Evolutionary conservation across 2,329 filamentous ascomycete genomes (phyloP), one percentile per base, ranked within the genome.

Genomic region (Curvularia sp.): DNA sequence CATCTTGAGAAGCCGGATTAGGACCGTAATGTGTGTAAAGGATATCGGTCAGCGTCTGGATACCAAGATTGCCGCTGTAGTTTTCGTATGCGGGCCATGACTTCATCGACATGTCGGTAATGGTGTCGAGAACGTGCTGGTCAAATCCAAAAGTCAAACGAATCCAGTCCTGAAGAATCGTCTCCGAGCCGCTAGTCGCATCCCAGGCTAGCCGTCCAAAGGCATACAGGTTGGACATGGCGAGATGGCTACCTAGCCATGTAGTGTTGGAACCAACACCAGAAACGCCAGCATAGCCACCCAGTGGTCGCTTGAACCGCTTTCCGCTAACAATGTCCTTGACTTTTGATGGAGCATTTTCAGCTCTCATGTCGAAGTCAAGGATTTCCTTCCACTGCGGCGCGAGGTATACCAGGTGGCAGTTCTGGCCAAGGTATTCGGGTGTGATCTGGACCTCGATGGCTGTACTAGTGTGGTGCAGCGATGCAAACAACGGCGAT

Each of bases 81-180:
- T 87, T 86, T 74, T 90, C 88, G 56, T 91, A 91, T 0, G 87
- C 84, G 0, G 85, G 86, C 89, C 89, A 91, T 0, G 88, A 90
- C 9, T 81, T 80, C 84, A 91, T 86, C 0, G 86, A 88, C 73
- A 91, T 86, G 13, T 84, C 71, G 1, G 82, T 84, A 53, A 91
- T 83, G 0, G 82, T 84, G 25, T 87, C 78, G 45, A 87, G 64
- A n/a, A 91, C 84, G 2, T 74, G 69, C 0, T 71, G 71, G 55
- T 88, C 81, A 10, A 80, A 73, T 1, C 85, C 82, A 64, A 91
- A 91, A 0, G 89, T 91, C 21, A 91, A 78, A 2, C 84, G 81
- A n/a, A 81, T 87, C 89, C 89, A 91, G 58, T 88, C 86, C 66
- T 86, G 76, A 0, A 91, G 77, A 3, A 90, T 80, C 0, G 70